These are phyloP conservation scores for Tympanopsis confertula DNA, from an alignment of 2,329 filamentous ascomycete species.

Conservation along the genomic window DNA sequence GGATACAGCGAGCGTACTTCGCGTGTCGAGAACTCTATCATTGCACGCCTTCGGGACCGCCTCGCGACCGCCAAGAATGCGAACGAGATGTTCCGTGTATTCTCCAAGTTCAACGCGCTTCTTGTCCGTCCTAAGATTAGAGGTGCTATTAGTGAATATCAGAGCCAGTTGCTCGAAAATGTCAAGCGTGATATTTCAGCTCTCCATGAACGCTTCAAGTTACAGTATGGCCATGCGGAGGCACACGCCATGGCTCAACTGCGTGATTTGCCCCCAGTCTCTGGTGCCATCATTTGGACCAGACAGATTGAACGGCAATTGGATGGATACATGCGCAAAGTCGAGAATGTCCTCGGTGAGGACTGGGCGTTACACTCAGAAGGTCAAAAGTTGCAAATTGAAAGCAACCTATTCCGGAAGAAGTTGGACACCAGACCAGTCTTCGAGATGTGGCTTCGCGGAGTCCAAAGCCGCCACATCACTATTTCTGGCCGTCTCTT, in stretches of 20 bases:
- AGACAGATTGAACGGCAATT: constrained; percentile 94
- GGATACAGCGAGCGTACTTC: constrained; percentile 96
- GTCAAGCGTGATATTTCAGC: constrained; percentile 91
- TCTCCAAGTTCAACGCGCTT: constrained; percentile 98
- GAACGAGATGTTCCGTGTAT: constrained; percentile 99
- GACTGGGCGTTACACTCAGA: constrained; percentile 93
- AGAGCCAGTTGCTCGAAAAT: constrained; percentile 94
- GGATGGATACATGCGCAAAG: constrained; percentile 94
- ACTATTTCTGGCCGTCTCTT: constrained; percentile 89
- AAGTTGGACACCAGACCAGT: constrained; percentile 91
- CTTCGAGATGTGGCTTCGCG: constrained; percentile 88
- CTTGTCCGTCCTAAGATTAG: constrained; percentile 98
- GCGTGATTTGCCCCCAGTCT: constrained; percentile 87
- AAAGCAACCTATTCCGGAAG: constrained; percentile 87
- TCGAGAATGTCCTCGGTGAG: constrained; percentile 91
- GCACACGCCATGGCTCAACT: constrained; percentile 97
- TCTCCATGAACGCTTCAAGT: constrained; percentile 93
- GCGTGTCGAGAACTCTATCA: constrained; percentile 96
- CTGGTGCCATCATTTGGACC: constrained; percentile 94
- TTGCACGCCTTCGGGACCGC: constrained; percentile 81
- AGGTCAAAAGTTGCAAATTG: constrained; percentile 82
- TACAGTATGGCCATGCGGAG: constrained; percentile 96
- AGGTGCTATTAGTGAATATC: constrained; percentile 93
- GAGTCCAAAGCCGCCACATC: constrained; percentile 78
- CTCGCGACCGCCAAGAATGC: constrained; percentile 92